These are phyloP conservation scores for Melanomma pulvis-pyrius DNA, from an alignment of 495 filamentous ascomycete species.

Conservation along the genomic window DNA sequence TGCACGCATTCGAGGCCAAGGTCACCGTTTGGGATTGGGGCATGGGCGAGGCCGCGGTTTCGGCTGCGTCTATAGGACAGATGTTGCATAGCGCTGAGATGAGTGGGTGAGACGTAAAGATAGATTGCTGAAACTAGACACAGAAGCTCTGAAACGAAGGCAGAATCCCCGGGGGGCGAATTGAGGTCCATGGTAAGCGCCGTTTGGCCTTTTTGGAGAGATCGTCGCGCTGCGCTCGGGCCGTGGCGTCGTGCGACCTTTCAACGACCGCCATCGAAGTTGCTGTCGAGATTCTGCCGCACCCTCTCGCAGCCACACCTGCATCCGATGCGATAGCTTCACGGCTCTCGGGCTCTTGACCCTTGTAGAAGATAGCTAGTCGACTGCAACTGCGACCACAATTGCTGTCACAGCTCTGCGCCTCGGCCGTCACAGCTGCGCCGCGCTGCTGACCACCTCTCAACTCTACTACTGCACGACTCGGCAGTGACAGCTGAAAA, in stretches of 20 bases:
- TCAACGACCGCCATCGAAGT: background rate
- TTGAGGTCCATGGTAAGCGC: background rate
- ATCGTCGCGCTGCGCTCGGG: background rate
- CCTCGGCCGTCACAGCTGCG: background rate
- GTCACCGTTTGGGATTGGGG: conserved; percentile 16
- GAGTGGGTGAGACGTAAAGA: conserved; percentile 27
- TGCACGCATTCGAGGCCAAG: background rate
- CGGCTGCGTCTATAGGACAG: background rate
- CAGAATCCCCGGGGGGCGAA: background rate
- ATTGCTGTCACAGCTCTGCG: background rate
- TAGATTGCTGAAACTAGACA: conserved; percentile 8
- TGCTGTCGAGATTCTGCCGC: background rate
- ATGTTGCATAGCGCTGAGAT: conserved; percentile 3
- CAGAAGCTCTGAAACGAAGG: background rate
- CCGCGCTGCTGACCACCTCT: background rate
- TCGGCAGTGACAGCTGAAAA: conserved; percentile 14
- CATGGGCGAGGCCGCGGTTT: background rate
- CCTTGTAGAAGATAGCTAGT: background rate
- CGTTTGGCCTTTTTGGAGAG: background rate
- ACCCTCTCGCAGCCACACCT: background rate
- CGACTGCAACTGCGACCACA: background rate
- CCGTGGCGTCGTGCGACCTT: background rate
- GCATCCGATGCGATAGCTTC: background rate
- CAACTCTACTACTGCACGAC: background rate
- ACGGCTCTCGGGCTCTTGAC: background rate